Conservation (phyloP, 305 asterid species). For the Fraxinus ornus region DNA sequence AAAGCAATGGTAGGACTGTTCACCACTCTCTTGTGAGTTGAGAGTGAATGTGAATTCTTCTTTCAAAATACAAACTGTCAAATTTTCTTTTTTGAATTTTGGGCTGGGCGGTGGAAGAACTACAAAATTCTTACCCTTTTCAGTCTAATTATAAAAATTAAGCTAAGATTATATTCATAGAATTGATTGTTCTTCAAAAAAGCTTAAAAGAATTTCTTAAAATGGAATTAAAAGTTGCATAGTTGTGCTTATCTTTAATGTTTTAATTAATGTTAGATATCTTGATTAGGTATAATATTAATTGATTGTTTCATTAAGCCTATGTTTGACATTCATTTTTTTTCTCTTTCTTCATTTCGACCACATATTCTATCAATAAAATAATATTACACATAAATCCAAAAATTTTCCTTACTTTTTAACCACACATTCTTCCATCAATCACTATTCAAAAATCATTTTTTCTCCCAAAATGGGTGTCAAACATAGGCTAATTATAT, state of each 20-base stretch:
- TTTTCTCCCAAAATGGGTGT: too few relatives aligned
- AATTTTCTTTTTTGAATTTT: not conserved
- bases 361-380: too few relatives aligned
- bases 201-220: not conserved
- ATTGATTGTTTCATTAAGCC: too few relatives aligned
- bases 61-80: not conserved
- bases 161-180: not conserved
- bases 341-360: too few relatives aligned
- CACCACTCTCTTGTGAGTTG: constrained; percentile 25
- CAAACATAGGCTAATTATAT: too few relatives aligned
- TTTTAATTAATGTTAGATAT: not conserved
- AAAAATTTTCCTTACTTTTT: too few relatives aligned
- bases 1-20: constrained; percentile 21
- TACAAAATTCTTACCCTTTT: not conserved
- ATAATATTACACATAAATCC: too few relatives aligned
- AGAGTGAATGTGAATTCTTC: constrained; percentile 22
- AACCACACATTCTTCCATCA: too few relatives aligned
- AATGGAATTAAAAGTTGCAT: not conserved
- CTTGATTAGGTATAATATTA: not conserved
- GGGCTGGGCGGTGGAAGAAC: not conserved
- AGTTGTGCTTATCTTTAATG: not conserved
- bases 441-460: too few relatives aligned
- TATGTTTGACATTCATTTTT: too few relatives aligned
- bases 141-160: not conserved
- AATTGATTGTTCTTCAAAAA: not conserved